Evolutionary conservation across 768 basidiomycete species (phyloP).

Genomic region (Russula lepida): DNA sequence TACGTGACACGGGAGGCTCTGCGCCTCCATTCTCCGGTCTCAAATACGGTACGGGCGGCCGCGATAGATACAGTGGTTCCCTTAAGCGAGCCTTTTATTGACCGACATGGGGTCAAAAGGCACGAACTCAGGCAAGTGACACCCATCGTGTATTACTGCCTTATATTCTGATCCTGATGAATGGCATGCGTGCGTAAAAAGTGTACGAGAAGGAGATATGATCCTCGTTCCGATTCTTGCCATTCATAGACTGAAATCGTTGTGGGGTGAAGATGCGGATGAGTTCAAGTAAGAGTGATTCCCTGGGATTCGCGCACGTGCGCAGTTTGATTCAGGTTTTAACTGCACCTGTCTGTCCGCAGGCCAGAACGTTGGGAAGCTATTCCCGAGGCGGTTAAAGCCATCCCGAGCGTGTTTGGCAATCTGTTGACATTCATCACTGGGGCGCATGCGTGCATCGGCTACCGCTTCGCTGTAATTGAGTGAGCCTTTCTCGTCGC

Average conservation of each 20-base stretch:
- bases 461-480: slow-evolving; percentile 19
- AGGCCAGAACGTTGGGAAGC: slow-evolving; percentile 23
- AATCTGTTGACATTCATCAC: slow-evolving; percentile 17
- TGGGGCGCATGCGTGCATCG: slow-evolving; percentile 20
- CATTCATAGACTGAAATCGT: slow-evolving; percentile 11
- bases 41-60: slow-evolving; percentile 8
- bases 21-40: slow-evolving; percentile 19
- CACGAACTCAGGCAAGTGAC: slow-evolving; percentile 18
- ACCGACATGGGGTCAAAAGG: slow-evolving; percentile 17
- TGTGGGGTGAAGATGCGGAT: slow-evolving; percentile 22
- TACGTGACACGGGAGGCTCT: slow-evolving; percentile 13
- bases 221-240: slow-evolving; percentile 13
- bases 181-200: not conserved
- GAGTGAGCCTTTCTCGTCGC: slow-evolving; percentile 11
- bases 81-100: slow-evolving; percentile 15
- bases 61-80: slow-evolving; percentile 19
- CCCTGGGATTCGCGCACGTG: not conserved
- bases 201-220: slow-evolving; percentile 11
- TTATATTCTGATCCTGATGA: not conserved
- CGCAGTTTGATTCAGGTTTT: not conserved
- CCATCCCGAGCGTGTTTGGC: slow-evolving; percentile 14
- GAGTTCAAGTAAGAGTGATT: slow-evolving; percentile 23
- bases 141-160: not conserved
- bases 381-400: slow-evolving; percentile 7
- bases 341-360: not conserved